Percentiles rank a stretch among this genome's conserved stretches.
Evolutionary conservation across 1,284 basidiomycete genomes (phyloP).

Genomic region (Puccinia novopanici): DNA sequence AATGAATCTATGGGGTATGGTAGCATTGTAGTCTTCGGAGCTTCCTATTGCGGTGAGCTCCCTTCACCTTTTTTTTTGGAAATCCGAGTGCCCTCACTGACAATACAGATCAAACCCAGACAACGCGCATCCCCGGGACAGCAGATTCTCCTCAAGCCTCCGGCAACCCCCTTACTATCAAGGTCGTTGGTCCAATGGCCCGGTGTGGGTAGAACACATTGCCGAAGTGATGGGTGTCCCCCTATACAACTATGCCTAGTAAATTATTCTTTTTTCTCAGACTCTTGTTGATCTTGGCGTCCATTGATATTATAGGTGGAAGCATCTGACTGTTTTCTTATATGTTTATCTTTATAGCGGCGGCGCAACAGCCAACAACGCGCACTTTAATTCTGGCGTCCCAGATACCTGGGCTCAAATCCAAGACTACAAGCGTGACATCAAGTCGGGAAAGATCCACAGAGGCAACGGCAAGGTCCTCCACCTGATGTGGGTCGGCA

Average conservation of each 20-base stretch:
- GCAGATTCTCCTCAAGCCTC: constrained; percentile 12
- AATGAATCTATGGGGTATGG: background rate
- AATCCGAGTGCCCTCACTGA: background rate
- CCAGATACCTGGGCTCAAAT: constrained; percentile 45
- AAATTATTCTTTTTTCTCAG: background rate
- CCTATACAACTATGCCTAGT: constrained; percentile 47
- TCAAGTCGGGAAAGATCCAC: constrained; percentile 22
- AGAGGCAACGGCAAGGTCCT: constrained; percentile 35
- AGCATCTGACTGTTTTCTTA: background rate
- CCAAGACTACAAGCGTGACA: constrained; percentile 24
- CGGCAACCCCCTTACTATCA: constrained; percentile 33
- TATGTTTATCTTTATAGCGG: constrained; percentile 20
- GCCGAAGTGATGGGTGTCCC: constrained; percentile 33
- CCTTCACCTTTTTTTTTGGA: background rate
- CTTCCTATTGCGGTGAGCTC: constrained; percentile 45
- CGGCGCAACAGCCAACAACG: constrained; percentile 47
- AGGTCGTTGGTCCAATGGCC: constrained; percentile 51
- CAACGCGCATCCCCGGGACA: constrained; percentile 23
- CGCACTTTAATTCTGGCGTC: constrained; percentile 12
- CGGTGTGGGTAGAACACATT: constrained; percentile 43
- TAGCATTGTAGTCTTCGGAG: constrained; percentile 47
- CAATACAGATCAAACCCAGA: constrained; percentile 5
- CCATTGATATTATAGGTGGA: no score
- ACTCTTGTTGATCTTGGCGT: background rate
- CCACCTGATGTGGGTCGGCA: constrained; percentile 45